Conservation (phyloP, 257 asterid genomes). For the Fraxinus quadrangulata region DNA sequence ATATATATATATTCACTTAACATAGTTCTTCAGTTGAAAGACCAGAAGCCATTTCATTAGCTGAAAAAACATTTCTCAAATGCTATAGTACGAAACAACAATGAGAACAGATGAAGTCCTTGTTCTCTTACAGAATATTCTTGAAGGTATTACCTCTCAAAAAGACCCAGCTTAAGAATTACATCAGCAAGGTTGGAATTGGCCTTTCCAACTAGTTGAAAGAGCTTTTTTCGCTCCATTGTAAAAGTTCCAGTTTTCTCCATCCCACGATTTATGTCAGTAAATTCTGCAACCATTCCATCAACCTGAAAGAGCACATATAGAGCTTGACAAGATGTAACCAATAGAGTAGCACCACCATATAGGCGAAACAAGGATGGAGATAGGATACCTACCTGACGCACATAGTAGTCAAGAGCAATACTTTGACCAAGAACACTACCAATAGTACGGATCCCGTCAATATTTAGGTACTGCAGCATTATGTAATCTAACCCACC, state of each 20-base stretch:
- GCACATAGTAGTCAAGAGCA: conserved; percentile 98
- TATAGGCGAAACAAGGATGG: conserved; percentile 12
- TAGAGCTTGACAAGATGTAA: neutral
- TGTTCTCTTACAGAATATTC: neutral
- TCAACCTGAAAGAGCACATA: conserved; percentile 62
- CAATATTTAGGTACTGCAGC: conserved; percentile 74
- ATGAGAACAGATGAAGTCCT: neutral
- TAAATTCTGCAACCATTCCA: conserved; percentile 93
- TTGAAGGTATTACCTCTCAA: conserved; percentile 65
- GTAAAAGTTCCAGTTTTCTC: conserved; percentile 95
- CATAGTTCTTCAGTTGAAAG: neutral
- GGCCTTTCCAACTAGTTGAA: conserved; percentile 97
- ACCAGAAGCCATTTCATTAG: neutral
- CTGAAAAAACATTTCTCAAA: neutral
- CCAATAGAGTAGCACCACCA: conserved; percentile 11
- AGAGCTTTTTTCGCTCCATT: conserved; percentile 90
- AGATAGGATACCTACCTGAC: conserved; percentile 62
- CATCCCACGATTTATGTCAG: conserved; percentile 93
- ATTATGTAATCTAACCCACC: conserved; percentile 93
- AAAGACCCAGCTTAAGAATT: conserved; percentile 93
- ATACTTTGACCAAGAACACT: conserved; percentile 99
- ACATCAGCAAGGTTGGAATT: conserved; percentile 97
- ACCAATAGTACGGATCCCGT: conserved; percentile 94
- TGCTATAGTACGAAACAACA: neutral
- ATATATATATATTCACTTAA: neutral